A percentile compares a stretch with the other conserved stretches of the same genome.
phyloP scores from a whole-genome alignment of 208 protist genomes.

The Acanthamoeba culbertsoni region DNA sequence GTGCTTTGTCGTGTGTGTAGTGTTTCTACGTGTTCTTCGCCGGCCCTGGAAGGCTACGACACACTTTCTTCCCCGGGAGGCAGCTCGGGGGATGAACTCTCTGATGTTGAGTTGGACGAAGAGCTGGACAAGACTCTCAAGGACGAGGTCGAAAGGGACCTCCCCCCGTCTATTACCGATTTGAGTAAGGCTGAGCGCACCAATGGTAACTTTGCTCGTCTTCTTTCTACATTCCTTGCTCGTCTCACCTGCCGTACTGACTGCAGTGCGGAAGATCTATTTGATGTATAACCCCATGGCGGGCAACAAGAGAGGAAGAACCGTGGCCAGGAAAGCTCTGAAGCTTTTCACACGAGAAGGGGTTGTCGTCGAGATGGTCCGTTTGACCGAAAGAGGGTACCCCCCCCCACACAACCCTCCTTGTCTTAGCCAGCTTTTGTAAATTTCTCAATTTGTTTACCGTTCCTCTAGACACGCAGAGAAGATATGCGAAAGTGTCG shows the following conservation, averaged over 20 bases:
- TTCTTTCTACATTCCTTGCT: background rate
- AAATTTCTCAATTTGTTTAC: too few species aligned
- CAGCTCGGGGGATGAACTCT: background rate
- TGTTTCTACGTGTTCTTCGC: background rate
- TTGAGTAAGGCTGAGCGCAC: background rate
- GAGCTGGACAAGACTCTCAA: slow-evolving; percentile 47
- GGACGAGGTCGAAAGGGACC: slow-evolving; percentile 26
- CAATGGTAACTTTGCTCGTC: background rate
- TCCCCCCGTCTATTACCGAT: background rate
- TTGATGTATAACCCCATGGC: slow-evolving; percentile 13
- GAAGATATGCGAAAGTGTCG: background rate
- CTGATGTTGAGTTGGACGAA: slow-evolving; percentile 15
- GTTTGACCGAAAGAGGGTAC: background rate
- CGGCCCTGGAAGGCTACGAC: background rate
- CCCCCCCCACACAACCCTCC: background rate
- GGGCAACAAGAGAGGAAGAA: background rate
- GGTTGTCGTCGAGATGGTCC: background rate
- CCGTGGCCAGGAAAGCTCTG: background rate
- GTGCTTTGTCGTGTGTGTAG: background rate
- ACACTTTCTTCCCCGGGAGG: background rate
- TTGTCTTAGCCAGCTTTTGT: too few species aligned
- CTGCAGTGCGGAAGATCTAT: background rate
- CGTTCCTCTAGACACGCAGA: background rate
- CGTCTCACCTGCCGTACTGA: background rate
- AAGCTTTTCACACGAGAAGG: background rate